Percentiles rank a stretch among this genome's conserved stretches.
phyloP scores from a whole-genome alignment of 352 stramenopile genomes.

The Pythium oligandrum region DNA sequence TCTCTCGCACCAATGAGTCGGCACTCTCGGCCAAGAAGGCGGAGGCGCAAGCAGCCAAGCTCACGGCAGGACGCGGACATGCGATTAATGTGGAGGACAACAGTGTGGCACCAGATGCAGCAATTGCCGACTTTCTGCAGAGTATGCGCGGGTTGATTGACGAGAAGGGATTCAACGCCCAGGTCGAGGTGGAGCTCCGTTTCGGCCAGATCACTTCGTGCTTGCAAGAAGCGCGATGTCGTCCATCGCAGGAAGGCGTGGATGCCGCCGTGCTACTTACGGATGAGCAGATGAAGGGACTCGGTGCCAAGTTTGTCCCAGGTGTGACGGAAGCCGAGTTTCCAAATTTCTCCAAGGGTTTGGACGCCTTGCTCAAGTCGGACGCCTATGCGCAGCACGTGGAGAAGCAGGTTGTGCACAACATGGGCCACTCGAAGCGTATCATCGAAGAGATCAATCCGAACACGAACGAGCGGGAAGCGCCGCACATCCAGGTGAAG shows the following conservation, averaged over 20 bases:
- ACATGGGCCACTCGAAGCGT: constrained; percentile 68
- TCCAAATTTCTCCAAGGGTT: constrained; percentile 51
- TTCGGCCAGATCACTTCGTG: constrained; percentile 79
- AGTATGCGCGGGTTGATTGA: constrained; percentile 73
- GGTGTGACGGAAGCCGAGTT: constrained; percentile 72
- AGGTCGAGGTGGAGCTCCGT: constrained; percentile 80
- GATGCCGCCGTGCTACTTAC: constrained; percentile 70
- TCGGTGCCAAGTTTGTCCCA: constrained; percentile 77
- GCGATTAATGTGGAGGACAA: constrained; percentile 67
- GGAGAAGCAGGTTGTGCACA: constrained; percentile 80
- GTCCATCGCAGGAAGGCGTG: constrained; percentile 59
- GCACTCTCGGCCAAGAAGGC: constrained; percentile 63
- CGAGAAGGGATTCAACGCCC: constrained; percentile 68
- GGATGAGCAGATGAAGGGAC: constrained; percentile 70
- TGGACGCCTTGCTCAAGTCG: constrained; percentile 64
- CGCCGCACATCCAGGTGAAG: constrained; percentile 70
- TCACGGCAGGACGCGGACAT: constrained; percentile 67
- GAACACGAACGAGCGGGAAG: constrained; percentile 38
- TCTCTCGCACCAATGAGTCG: constrained; percentile 76
- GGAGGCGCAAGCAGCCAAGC: constrained; percentile 67
- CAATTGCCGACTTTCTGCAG: constrained; percentile 80
- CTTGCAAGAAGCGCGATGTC: constrained; percentile 68
- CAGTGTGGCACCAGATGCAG: constrained; percentile 58
- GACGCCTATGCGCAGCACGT: constrained; percentile 70
- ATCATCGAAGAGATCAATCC: constrained; percentile 72